phyloP scores from a whole-genome alignment of 257 asterid species.

The Vinca minor region DNA sequence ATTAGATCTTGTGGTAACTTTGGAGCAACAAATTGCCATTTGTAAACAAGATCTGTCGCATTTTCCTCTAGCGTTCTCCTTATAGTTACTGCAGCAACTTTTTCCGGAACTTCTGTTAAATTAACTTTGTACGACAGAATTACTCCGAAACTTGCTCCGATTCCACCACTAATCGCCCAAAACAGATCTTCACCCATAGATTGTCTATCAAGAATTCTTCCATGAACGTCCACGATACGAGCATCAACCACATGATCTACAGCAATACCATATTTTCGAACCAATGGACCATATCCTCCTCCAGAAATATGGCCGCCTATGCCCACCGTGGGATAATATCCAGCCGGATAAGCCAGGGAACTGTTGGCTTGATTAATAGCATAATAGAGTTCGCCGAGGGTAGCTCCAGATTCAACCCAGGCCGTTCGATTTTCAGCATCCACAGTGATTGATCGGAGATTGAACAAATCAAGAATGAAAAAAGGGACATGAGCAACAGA shows the following conservation, averaged over 20 bases:
- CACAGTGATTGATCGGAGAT: constrained; percentile 9
- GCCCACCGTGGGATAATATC: constrained; percentile 14
- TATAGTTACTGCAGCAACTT: neutral
- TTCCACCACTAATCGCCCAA: constrained; percentile 7
- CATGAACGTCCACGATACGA: constrained; percentile 5
- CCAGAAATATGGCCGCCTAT: constrained; percentile 19
- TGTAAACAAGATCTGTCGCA: neutral
- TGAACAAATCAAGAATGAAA: constrained; percentile 13
- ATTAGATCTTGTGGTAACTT: neutral
- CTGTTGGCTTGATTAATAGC: neutral
- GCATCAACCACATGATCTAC: constrained; percentile 16
- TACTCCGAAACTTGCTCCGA: constrained; percentile 1
- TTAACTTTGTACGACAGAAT: constrained; percentile 1
- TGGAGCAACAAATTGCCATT: constrained; percentile 1
- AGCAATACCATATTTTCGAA: constrained; percentile 9
- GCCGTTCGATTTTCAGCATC: constrained; percentile 10
- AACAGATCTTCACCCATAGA: constrained; percentile 2
- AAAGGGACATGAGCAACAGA: constrained; percentile 11
- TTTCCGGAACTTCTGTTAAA: neutral
- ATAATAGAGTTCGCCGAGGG: constrained; percentile 16
- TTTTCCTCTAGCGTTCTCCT: neutral
- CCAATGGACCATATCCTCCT: constrained; percentile 17
- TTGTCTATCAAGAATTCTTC: constrained; percentile 13
- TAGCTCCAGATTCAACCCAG: constrained; percentile 18
- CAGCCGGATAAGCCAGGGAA: constrained; percentile 10